Evolutionary conservation across 2,329 filamentous ascomycete species (phyloP).

Genomic region (Canariomyces notabilis): DNA sequence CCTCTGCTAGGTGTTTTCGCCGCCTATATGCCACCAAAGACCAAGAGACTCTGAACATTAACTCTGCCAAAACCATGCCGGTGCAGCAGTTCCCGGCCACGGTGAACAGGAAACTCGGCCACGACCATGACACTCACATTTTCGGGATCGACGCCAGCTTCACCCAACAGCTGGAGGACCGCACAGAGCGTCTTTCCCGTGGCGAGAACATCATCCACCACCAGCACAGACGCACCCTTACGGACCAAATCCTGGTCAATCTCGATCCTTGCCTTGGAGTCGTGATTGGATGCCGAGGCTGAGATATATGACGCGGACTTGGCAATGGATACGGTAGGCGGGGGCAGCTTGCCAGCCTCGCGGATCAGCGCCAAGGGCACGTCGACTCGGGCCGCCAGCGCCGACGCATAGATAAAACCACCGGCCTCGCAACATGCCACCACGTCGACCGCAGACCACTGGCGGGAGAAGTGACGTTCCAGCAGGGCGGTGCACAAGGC

Average conservation of each 20-base stretch:
- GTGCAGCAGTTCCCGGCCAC: constrained; percentile 44
- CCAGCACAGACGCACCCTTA: constrained; percentile 40
- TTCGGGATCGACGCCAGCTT: constrained; percentile 38
- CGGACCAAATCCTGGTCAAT: constrained; percentile 42
- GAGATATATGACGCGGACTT: constrained; percentile 52
- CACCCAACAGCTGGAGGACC: constrained; percentile 42
- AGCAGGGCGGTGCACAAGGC: constrained; percentile 47
- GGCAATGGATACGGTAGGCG: constrained; percentile 45
- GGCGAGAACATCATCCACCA: constrained; percentile 57
- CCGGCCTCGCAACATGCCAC: constrained; percentile 54
- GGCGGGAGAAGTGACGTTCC: constrained; percentile 37
- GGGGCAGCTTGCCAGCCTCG: constrained; percentile 53
- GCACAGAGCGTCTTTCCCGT: constrained; percentile 51
- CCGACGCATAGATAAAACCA: constrained; percentile 50
- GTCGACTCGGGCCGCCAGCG: constrained; percentile 39
- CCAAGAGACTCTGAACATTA: constrained; percentile 48
- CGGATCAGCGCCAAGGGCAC: constrained; percentile 48
- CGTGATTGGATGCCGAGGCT: constrained; percentile 29
- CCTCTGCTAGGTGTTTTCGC: too few relatives aligned
- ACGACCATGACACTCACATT: constrained; percentile 48
- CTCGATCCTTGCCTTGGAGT: constrained; percentile 40
- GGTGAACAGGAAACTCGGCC: constrained; percentile 53
- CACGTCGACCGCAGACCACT: constrained; percentile 42
- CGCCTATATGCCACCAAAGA: constrained; percentile 41
- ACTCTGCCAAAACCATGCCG: constrained; percentile 45